phyloP scores from a whole-genome alignment of 495 filamentous ascomycete species.

The Neurospora intermedia region DNA sequence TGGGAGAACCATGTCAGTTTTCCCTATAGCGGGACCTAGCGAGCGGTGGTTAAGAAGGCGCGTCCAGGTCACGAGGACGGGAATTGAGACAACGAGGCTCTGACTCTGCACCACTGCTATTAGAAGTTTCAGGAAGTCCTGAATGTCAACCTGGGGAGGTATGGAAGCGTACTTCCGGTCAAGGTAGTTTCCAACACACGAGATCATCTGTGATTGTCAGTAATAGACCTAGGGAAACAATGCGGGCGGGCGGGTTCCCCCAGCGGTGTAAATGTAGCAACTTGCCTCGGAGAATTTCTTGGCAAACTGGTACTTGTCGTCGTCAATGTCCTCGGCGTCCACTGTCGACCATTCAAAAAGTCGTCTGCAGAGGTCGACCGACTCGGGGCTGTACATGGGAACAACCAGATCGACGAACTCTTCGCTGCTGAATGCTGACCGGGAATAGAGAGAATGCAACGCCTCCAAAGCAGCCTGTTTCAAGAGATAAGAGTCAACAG shows the following conservation, averaged over 20 bases:
- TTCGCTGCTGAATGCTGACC: constrained; percentile 60
- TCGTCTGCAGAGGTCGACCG: constrained; percentile 58
- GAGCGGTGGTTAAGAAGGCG: constrained; percentile 59
- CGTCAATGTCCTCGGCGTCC: constrained; percentile 69
- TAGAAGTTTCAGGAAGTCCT: constrained; percentile 70
- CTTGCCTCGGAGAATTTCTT: constrained; percentile 89
- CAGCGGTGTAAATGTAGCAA: not conserved
- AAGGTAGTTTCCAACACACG: constrained; percentile 71
- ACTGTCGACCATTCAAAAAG: constrained; percentile 77
- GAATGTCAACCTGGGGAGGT: constrained; percentile 46
- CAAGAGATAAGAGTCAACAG: not conserved
- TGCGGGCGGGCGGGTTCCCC: not conserved
- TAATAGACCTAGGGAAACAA: constrained; percentile 1
- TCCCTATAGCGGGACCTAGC: constrained; percentile 51
- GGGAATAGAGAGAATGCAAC: constrained; percentile 68
- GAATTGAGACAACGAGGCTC: constrained; percentile 86
- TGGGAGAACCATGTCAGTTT: constrained; percentile 58
- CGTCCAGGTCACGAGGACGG: constrained; percentile 81
- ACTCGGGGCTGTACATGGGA: constrained; percentile 62
- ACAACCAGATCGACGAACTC: constrained; percentile 71
- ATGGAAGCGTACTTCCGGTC: constrained; percentile 59
- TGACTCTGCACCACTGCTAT: constrained; percentile 68
- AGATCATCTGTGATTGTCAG: constrained; percentile 53
- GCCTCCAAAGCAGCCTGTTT: constrained; percentile 70
- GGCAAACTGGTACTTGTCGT: constrained; percentile 80